phyloP scores from a whole-genome alignment of 163 green algal genomes.

The Scenedesmus sp. region DNA sequence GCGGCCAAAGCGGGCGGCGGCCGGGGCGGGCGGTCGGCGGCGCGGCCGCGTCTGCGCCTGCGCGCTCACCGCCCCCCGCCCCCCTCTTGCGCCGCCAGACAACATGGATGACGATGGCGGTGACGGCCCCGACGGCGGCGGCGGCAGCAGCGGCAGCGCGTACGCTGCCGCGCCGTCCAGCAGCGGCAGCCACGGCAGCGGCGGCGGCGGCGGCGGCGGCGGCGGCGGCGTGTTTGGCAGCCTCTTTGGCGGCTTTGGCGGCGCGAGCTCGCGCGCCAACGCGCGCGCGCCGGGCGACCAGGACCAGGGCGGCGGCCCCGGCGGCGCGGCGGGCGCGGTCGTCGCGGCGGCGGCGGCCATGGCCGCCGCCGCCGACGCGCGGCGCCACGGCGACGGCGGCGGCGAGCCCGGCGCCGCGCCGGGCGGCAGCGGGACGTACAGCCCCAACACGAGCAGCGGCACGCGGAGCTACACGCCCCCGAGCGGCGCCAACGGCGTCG shows the following conservation, averaged over 20 bases:
- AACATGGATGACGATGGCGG: slow-evolving; percentile 23
- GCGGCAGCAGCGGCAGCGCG: not conserved
- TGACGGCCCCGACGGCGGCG: not conserved
- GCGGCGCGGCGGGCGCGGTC: slow-evolving; percentile 22
- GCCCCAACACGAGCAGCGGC: not conserved
- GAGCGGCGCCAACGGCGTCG: not conserved
- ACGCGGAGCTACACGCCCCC: not conserved
- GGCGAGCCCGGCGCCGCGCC: not conserved
- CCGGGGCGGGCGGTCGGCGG: no score
- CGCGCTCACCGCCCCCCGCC: no score
- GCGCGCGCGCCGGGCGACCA: not conserved
- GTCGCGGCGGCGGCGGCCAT: slow-evolving; percentile 36
- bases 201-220: slow-evolving; percentile 11
- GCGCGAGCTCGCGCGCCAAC: not conserved
- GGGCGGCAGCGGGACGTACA: not conserved
- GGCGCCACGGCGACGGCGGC: not conserved
- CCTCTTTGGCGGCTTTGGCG: slow-evolving; percentile 34
- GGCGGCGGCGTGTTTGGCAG: slow-evolving; percentile 25
- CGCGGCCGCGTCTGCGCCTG: no score
- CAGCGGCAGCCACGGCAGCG: not conserved
- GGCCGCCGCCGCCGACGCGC: slow-evolving; percentile 27
- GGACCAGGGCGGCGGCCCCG: not conserved
- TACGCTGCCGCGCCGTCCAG: not conserved
- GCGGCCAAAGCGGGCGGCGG: no score
- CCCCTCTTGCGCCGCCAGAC: no score